These are phyloP conservation scores for Massariosphaeria phaeospora DNA, from an alignment of 495 filamentous ascomycete species.

Conservation along the genomic window DNA sequence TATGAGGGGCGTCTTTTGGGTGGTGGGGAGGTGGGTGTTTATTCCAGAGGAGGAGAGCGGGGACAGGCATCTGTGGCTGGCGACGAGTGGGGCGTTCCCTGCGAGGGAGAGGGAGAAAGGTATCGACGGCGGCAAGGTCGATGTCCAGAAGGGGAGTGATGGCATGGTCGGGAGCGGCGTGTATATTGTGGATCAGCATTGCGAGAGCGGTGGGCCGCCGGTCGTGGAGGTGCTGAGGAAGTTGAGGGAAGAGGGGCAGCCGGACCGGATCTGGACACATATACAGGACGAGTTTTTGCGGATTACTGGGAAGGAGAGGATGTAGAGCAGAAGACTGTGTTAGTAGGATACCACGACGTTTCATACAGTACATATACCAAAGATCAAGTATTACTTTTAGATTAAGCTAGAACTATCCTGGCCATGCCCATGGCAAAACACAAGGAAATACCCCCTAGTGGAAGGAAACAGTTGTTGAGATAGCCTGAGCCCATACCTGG, in stretches of 20 bases:
- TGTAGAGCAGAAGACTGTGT: background rate
- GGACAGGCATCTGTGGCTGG: conserved; percentile 52
- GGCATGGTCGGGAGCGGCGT: conserved; percentile 18
- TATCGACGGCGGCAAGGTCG: background rate
- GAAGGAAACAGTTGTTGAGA: no score
- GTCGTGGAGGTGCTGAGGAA: conserved; percentile 6
- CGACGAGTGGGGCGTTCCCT: conserved; percentile 12
- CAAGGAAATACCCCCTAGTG: no score
- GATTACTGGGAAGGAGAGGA: conserved; percentile 22
- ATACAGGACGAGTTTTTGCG: conserved; percentile 7
- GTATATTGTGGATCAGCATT: conserved; percentile 13
- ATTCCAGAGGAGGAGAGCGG: conserved; percentile 47
- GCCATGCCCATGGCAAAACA: no score
- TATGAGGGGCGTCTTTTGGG: background rate
- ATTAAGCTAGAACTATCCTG: no score
- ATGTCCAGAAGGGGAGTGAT: conserved; percentile 7
- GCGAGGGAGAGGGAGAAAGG: background rate
- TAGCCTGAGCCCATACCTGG: no score
- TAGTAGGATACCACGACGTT: no score
- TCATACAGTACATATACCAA: no score
- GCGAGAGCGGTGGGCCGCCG: conserved; percentile 3
- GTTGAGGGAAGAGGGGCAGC: conserved; percentile 13
- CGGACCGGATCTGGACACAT: conserved; percentile 13
- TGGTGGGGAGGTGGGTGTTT: conserved; percentile 37
- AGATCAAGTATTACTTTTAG: no score